Percentiles rank a stretch among this genome's conserved stretches.
Evolutionary conservation across 441 rosid species (phyloP).

Genomic region (Populus hybrid): DNA sequence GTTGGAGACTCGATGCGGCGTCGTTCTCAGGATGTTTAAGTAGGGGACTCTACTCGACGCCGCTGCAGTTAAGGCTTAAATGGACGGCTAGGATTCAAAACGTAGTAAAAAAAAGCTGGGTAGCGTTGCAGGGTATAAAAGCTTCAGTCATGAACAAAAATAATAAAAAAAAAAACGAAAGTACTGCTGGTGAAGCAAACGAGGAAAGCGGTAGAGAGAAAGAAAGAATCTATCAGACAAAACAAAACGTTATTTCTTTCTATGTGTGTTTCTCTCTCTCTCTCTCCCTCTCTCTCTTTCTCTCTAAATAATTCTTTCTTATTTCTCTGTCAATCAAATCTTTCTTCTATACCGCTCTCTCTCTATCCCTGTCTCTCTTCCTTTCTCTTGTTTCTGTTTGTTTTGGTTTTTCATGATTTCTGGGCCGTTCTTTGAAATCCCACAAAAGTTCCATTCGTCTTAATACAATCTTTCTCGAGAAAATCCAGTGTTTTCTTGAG

Average conservation of each 20-base stretch:
- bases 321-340: slow-evolving; percentile 22
- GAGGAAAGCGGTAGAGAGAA: background rate
- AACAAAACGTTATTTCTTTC: slow-evolving; percentile 14
- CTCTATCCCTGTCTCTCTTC: background rate
- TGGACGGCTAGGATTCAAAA: slow-evolving; percentile 1
- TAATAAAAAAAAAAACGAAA: background rate
- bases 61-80: background rate
- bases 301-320: background rate
- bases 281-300: background rate
- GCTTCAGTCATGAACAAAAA: background rate
- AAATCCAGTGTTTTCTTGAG: background rate
- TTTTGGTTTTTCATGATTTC: slow-evolving; percentile 10
- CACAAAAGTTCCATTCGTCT: background rate
- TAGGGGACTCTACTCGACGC: background rate
- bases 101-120: background rate
- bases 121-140: background rate
- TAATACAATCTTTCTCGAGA: background rate
- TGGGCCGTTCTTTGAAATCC: slow-evolving; percentile 11
- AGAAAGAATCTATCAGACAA: slow-evolving; percentile 5
- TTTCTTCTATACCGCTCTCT: background rate
- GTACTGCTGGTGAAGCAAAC: slow-evolving; percentile 15
- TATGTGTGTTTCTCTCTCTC: background rate
- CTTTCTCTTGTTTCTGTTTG: background rate
- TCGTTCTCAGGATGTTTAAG: background rate
- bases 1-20: background rate